Conservation (phyloP, 163 green algal genomes). For the Chloromonas sp. region DNA sequence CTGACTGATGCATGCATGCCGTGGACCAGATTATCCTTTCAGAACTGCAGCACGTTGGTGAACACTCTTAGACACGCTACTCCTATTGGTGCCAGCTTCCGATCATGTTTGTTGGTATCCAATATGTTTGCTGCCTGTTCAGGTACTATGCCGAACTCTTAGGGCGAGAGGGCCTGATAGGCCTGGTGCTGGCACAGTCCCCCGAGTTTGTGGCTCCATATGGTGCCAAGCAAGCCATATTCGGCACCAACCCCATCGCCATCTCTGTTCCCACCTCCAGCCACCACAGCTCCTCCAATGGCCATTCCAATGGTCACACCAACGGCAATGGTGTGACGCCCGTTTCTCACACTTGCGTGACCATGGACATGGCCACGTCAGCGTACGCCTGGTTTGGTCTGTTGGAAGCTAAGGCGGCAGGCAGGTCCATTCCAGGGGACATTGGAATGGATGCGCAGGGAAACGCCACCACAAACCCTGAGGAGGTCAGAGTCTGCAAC, state of each 20-base stretch:
- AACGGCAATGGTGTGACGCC: conserved; percentile 11
- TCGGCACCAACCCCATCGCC: conserved; percentile 70
- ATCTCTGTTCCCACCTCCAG: conserved; percentile 33
- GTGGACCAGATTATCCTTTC: neutral
- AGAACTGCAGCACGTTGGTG: neutral
- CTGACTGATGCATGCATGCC: too few species aligned
- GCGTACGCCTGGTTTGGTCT: conserved; percentile 72
- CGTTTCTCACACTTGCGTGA: conserved; percentile 22
- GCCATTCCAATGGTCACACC: neutral
- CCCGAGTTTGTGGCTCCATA: conserved; percentile 78
- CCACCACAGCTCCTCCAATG: neutral
- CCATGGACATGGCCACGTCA: conserved; percentile 74
- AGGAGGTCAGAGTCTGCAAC: conserved; percentile 26
- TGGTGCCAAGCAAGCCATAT: conserved; percentile 56
- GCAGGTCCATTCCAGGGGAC: conserved; percentile 46
- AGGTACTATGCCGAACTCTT: conserved; percentile 62
- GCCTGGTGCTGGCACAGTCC: conserved; percentile 65
- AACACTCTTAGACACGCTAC: neutral
- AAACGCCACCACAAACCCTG: conserved; percentile 58
- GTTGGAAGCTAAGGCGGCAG: conserved; percentile 64
- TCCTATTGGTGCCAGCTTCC: neutral
- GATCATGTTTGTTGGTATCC: too few species aligned
- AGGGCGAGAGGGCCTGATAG: conserved; percentile 58
- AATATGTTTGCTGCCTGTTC: neutral
- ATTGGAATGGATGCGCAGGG: conserved; percentile 58